Evolutionary conservation across 331 rosid genomes (phyloP).

Genomic region (Cydonia oblonga): DNA sequence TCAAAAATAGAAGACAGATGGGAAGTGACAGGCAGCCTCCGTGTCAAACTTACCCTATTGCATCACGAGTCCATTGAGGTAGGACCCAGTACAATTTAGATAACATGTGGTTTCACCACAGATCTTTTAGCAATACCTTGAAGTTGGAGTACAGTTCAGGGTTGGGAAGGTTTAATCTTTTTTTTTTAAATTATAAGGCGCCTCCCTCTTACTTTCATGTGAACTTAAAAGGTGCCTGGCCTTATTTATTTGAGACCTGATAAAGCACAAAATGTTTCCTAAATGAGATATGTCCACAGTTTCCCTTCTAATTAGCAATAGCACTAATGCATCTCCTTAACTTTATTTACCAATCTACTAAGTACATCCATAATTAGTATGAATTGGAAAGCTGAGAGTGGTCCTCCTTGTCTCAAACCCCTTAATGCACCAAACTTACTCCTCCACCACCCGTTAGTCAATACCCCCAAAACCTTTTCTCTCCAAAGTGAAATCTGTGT

Average conservation of each 20-base stretch:
- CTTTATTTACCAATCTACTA: too few relatives aligned
- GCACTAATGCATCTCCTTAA: too few relatives aligned
- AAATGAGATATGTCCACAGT: too few relatives aligned
- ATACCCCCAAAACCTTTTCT: neutral
- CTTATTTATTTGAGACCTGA: neutral
- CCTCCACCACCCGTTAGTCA: neutral
- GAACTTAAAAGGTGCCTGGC: neutral
- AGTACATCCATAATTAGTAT: too few relatives aligned
- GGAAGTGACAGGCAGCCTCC: neutral
- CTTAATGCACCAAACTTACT: neutral
- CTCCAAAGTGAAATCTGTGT: neutral
- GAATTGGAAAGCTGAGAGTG: too few relatives aligned
- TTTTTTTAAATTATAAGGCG: neutral
- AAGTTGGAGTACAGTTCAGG: neutral
- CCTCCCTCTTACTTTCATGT: neutral
- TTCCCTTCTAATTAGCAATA: too few relatives aligned
- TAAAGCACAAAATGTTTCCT: neutral
- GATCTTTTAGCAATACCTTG: neutral
- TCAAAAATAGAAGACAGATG: too few relatives aligned
- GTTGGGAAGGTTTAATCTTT: neutral
- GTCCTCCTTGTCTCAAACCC: neutral
- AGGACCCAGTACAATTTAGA: neutral
- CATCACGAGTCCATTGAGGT: neutral
- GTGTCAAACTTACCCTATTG: neutral
- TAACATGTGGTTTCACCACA: neutral